Evolutionary conservation across 768 basidiomycete species (phyloP).

Genomic region (Cystobasidiopsis lactophilus): DNA sequence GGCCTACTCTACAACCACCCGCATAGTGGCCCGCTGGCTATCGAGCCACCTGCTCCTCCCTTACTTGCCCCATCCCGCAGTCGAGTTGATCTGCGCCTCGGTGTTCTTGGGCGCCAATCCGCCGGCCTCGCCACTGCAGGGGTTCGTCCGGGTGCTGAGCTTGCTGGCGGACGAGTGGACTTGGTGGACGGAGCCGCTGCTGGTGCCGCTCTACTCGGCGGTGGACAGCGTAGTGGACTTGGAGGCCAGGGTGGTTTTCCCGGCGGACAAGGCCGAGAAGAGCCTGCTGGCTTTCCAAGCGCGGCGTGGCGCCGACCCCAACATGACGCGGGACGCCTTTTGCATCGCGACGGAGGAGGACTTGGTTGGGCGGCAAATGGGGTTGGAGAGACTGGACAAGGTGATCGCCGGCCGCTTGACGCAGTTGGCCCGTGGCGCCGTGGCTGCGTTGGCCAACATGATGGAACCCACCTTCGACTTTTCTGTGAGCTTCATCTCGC

Average conservation of each 20-base stretch:
- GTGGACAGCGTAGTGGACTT: slow-evolving; percentile 14
- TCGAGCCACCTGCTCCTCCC: slow-evolving; percentile 55
- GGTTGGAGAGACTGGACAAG: slow-evolving; percentile 38
- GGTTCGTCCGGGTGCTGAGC: slow-evolving; percentile 44
- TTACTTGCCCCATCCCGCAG: slow-evolving; percentile 52
- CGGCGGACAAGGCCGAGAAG: slow-evolving; percentile 16
- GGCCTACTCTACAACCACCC: slow-evolving; percentile 62
- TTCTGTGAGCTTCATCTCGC: too few relatives aligned
- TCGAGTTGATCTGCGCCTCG: slow-evolving; percentile 63
- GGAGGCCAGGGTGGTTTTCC: slow-evolving; percentile 21
- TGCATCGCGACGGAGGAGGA: slow-evolving; percentile 58
- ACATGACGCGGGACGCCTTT: slow-evolving; percentile 38
- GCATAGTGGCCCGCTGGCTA: slow-evolving; percentile 82
- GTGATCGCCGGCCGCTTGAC: slow-evolving; percentile 52
- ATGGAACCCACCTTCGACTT: slow-evolving; percentile 23
- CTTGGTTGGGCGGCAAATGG: slow-evolving; percentile 53
- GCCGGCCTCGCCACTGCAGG: slow-evolving; percentile 26
- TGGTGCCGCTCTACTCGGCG: slow-evolving; percentile 46
- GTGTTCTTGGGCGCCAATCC: slow-evolving; percentile 38
- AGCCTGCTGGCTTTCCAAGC: slow-evolving; percentile 24
- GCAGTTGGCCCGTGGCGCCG: slow-evolving; percentile 53
- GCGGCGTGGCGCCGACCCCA: slow-evolving; percentile 23
- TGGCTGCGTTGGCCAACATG: slow-evolving; percentile 33
- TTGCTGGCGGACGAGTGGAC: slow-evolving; percentile 51
- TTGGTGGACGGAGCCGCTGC: slow-evolving; percentile 38